Evolutionary conservation across 2,329 filamentous ascomycete genomes (phyloP), one percentile per base, ranked within the genome.

Genomic region (Blumeriella jaapii): DNA sequence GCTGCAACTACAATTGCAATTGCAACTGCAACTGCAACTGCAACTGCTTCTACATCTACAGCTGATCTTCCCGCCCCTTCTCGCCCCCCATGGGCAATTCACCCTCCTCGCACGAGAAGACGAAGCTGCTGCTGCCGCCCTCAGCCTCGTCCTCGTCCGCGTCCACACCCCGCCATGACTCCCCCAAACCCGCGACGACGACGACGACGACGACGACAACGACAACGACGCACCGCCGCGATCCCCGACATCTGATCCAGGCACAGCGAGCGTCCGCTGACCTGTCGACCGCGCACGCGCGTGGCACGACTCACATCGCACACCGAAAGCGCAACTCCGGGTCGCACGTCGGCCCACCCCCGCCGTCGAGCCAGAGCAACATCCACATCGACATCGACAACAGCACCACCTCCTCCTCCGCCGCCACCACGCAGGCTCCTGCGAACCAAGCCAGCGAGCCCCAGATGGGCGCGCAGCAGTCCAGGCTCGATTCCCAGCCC

Each of bases 211-310:
- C n/a, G n/a, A n/a, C n/a, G n/a, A n/a, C n/a, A n/a, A n/a, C n/a
- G n/a, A n/a, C n/a, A n/a, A n/a, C n/a, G n/a, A n/a, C n/a, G n/a
- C n/a, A n/a, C n/a, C 51, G 46, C 34, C 53, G 50, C 50, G 63
- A 67, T 46, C 61, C 61, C 45, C 63, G 63, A 57, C 67, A 71
- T 52, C 63, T 69, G 40, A 64, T 69, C 45, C 69, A 72, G 46
- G 61, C 64, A 43, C 68, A 71, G 47, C 65, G 53, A 48, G 73
- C 69, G 36, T 71, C 72, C 31, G 74, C 74, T 40, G 74, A 78
- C 58, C 65, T 69, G 34, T 76, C 74, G 32, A 65, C 73, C 43
- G 67, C 72, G 45, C 71, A 74, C 56, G 73, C 72, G 35, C 51
- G 51, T 43, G 54, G 54, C 41, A 52, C 50, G 7, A 54, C 50